Evolutionary conservation across 2,329 filamentous ascomycete genomes (phyloP), one percentile per base, ranked within the genome.

Genomic region (Didymosphaeria variabile): DNA sequence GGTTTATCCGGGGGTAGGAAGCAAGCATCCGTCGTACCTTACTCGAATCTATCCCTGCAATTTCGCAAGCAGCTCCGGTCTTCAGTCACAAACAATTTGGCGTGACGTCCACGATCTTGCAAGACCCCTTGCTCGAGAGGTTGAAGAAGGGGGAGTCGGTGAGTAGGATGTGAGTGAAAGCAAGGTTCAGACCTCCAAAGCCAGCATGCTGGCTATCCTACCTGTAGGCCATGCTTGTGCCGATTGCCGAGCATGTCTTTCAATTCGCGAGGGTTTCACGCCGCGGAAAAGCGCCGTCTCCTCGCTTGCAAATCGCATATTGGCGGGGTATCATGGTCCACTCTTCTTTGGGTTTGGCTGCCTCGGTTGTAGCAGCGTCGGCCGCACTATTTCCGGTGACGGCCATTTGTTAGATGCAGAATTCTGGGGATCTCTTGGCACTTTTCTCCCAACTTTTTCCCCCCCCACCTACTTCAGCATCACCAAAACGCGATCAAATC

Each of bases 1-100:
- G 21, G 54, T 57, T 57, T 50, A 42, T 57, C 45, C 55, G 55
- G 21, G 15, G 15, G 55, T 46, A 38, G 55, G 55, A 57, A 57
- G 55, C 46, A 57, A 57, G 55, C 36, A 57, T 55, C 36, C 42
- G 34, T 6, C 15, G 38, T n/a, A 6, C 2, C 17, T 40, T 40
- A 2, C 38, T 40, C 17, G n/a, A 12, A 7, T 26, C 17, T 55
- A 32, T 26, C 23, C 34, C 21, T 40, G 19, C 42, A 45, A 23
- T 45, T 23, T 12, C 21, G 26, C 15, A 40, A 32, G 26, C 26
- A 29, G n/a, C 5, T 23, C 46, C 31, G 5, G 10, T 13, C n/a
- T 36, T 38, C 12, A 12, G n/a, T 38, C 19, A 15, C n/a, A 42
- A 10, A 9, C 12, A 29, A 34, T 23, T 19, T 23, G 6, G 9